Evolutionary conservation across 371 early-diverging fungal species (phyloP).

Genomic region (Mucor mucedo): DNA sequence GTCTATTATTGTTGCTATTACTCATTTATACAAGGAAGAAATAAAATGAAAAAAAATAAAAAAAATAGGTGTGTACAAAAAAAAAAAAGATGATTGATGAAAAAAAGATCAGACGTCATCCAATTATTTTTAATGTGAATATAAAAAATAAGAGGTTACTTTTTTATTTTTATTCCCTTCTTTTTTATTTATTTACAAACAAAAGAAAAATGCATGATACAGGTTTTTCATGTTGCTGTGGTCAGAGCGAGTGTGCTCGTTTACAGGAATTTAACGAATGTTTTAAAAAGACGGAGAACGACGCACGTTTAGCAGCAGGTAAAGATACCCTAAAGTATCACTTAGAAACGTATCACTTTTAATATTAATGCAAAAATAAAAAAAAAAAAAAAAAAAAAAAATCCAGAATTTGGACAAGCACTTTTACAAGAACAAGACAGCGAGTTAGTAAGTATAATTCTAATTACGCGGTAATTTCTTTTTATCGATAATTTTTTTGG

Average conservation of each 20-base stretch:
- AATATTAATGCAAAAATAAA: neutral
- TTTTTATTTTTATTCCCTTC: conserved; percentile 4
- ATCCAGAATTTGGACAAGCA: conserved; percentile 25
- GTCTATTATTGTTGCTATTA: conserved; percentile 47
- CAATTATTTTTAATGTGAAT: neutral
- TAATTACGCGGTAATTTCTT: neutral
- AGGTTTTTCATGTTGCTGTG: conserved; percentile 22
- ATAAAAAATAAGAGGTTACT: neutral
- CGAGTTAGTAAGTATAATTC: neutral
- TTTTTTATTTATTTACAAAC: conserved; percentile 5
- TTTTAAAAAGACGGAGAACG: conserved; percentile 13
- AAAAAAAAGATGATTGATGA: neutral
- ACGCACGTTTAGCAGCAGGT: conserved; percentile 29
- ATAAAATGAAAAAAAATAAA: conserved; percentile 4
- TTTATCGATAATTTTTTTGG: neutral
- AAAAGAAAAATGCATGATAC: conserved; percentile 5
- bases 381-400: neutral
- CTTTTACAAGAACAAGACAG: conserved; percentile 18
- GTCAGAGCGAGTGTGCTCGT: neutral
- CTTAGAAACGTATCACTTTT: neutral
- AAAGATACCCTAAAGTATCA: neutral
- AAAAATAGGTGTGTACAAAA: neutral
- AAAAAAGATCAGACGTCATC: conserved; percentile 2
- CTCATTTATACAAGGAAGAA: conserved; percentile 4
- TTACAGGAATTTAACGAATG: conserved; percentile 22